Percentiles rank a stretch among this genome's conserved stretches.
phyloP scores from a whole-genome alignment of 352 stramenopile species.

The Phytophthora pinifolia region DNA sequence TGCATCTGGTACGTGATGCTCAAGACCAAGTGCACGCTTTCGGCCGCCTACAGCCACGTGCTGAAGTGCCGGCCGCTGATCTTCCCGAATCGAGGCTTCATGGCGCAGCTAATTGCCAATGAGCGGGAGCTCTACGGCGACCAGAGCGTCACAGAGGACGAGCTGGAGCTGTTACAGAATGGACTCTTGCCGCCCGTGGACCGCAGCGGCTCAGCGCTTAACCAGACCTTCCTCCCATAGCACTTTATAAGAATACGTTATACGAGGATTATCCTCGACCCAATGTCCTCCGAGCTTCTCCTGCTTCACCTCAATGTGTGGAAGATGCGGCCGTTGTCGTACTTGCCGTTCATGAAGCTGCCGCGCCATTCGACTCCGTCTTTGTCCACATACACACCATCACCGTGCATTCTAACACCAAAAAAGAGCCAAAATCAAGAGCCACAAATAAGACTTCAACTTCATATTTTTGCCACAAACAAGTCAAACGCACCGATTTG shows the following conservation, averaged over 20 bases:
- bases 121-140: constrained; percentile 70
- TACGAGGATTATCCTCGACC: not conserved
- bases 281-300: not conserved
- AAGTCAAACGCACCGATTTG: constrained; percentile 35
- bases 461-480: constrained; percentile 10
- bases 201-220: constrained; percentile 57
- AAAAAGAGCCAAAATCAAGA: constrained; percentile 16
- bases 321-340: constrained; percentile 83
- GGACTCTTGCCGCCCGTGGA: constrained; percentile 60
- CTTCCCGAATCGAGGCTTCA: constrained; percentile 81
- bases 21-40: constrained; percentile 66
- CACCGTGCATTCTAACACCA: constrained; percentile 71
- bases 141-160: constrained; percentile 58
- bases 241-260: constrained; percentile 29
- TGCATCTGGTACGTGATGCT: constrained; percentile 85
- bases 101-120: constrained; percentile 72
- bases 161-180: constrained; percentile 70
- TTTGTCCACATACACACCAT: constrained; percentile 69
- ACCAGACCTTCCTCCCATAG: constrained; percentile 43
- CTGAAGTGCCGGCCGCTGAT: constrained; percentile 75
- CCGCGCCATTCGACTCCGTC: constrained; percentile 74
- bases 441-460: constrained; percentile 19
- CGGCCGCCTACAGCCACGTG: constrained; percentile 78
- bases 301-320: constrained; percentile 57
- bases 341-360: constrained; percentile 81